Base-by-base conservation (phyloP, 108 stramenopile species). In the Cyclotella choctawhatcheeana region DNA sequence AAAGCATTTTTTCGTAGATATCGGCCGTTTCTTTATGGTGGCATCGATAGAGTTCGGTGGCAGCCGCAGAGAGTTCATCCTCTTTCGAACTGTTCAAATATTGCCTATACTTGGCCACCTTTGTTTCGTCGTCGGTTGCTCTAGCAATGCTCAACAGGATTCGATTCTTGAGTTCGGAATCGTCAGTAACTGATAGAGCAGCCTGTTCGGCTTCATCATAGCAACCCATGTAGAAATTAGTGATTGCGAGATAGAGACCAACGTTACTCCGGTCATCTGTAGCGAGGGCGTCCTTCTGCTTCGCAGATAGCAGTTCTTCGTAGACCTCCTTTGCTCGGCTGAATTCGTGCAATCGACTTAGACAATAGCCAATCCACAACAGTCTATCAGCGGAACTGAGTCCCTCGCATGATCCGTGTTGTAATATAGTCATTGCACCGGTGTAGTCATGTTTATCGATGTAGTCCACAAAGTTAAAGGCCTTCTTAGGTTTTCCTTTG, bases 21-120 rank as follows among this genome's bases (percentile, higher is more conserved):
- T 92, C 89, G 22, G 83, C 88, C 18, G 94, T 90, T 83, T 91
- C 88, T 62, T 95, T 89, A 82, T 86, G 93, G 59, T 89, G 89
- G 22, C 64, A 64, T 6, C 94, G 79, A n/a, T 86, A 71, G 44
- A 88, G 92, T 74, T 95, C 92, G 22, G 92, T 84, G 17, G 92
- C 92, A 3, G 92, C 94, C 17, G 91, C 86, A 4, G 87, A 87
- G 0, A 95, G 84, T 78, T 88, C 84, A 67, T 95, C 94, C 60
- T 87, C 86, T 40, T 86, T 91, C 24, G 83, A 82, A 43, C 89
- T 85, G 26, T 44, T 44, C 47, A 95, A 83, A 56, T 88, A 67
- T 66, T 91, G 91, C 61, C 93, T 91, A 40, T 88, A 83, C 58
- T 64, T 58, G 74, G 89, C 86, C 45, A 95, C 76, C 64, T 84